Percentiles rank a stretch among this genome's conserved stretches.
phyloP scores from a whole-genome alignment of 306 rosid species.

The Prunus mira region DNA sequence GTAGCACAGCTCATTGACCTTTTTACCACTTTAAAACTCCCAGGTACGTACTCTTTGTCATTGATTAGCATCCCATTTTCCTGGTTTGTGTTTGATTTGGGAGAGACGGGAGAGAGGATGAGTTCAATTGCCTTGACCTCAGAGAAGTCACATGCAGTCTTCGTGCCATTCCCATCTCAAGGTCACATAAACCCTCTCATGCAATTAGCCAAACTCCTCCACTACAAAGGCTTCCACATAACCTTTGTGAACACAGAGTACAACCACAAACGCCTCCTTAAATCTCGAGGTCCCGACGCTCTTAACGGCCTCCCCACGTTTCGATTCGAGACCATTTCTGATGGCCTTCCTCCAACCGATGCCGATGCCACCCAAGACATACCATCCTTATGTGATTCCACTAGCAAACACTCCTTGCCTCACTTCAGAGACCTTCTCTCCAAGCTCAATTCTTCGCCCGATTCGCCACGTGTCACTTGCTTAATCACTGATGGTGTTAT shows the following conservation, averaged over 20 bases:
- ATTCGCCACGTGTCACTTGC: background rate
- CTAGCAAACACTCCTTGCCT: constrained; percentile 19
- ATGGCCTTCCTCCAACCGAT: constrained; percentile 52
- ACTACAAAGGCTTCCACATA: constrained; percentile 36
- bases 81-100: background rate
- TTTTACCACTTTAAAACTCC: no score
- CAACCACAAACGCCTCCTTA: constrained; percentile 43
- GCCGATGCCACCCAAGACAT: constrained; percentile 45
- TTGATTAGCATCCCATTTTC: background rate
- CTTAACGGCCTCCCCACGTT: constrained; percentile 36
- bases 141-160: constrained; percentile 28
- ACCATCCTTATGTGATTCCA: constrained; percentile 36
- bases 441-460: background rate
- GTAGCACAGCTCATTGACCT: no score
- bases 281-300: constrained; percentile 25
- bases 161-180: constrained; percentile 42
- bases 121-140: background rate
- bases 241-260: constrained; percentile 43
- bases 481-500: background rate
- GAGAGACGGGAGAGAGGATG: background rate
- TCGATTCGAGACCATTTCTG: constrained; percentile 33
- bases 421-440: constrained; percentile 38
- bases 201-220: constrained; percentile 38
- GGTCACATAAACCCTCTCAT: constrained; percentile 45
- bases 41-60: no score